A percentile compares a stretch with the other conserved stretches of the same genome.
phyloP scores from a whole-genome alignment of 306 rosid species.

The Quillaja saponaria region DNA sequence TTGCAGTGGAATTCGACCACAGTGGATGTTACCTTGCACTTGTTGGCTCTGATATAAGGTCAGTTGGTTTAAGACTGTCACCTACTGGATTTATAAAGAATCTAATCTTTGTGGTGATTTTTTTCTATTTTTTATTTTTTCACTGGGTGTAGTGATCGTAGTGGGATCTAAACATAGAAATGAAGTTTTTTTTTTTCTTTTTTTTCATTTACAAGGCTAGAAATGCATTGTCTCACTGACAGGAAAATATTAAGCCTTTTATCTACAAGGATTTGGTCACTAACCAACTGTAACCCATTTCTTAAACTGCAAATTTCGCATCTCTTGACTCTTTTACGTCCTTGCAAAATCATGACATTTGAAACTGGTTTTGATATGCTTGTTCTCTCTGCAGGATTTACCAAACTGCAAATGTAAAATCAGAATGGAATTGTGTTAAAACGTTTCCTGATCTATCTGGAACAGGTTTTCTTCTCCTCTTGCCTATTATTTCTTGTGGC shows the following conservation, averaged over 20 bases:
- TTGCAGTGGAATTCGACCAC: slow-evolving; percentile 93
- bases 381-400: slow-evolving; percentile 66
- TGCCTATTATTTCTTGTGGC: not conserved
- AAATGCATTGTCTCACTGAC: no score
- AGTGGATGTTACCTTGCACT: slow-evolving; percentile 95
- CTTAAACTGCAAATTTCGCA: not conserved
- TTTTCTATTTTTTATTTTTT: not conserved
- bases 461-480: slow-evolving; percentile 56
- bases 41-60: slow-evolving; percentile 94
- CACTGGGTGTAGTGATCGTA: not conserved
- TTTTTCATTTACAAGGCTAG: not conserved
- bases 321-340: not conserved
- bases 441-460: slow-evolving; percentile 95
- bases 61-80: slow-evolving; percentile 25
- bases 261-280: not conserved
- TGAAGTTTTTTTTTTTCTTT: not conserved
- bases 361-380: slow-evolving; percentile 28
- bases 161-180: no score
- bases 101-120: not conserved
- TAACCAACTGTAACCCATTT: not conserved
- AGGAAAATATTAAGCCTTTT: no score
- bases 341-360: not conserved
- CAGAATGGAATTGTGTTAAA: slow-evolving; percentile 92
- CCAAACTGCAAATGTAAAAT: slow-evolving; percentile 92
- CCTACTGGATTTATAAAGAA: not conserved